phyloP scores from a whole-genome alignment of 139 green algal genomes.

The Coccomyxa sp. region DNA sequence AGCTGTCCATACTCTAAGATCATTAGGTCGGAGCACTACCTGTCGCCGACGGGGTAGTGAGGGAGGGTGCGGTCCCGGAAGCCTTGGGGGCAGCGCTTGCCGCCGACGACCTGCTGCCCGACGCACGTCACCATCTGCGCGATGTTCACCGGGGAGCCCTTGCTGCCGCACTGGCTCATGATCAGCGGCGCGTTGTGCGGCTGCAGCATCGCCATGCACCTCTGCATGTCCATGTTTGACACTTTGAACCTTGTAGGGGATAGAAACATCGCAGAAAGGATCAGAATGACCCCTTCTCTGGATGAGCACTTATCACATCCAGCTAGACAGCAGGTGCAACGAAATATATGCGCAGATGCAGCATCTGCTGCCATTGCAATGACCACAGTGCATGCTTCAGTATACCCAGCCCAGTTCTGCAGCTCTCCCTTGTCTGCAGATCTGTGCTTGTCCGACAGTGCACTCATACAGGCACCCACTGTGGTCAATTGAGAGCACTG shows the following conservation, averaged over 20 bases:
- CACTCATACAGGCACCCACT: background rate
- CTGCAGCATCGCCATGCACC: constrained; percentile 88
- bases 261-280: too few relatives aligned
- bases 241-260: background rate
- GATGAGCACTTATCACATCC: background rate
- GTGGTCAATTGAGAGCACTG: background rate
- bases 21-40: too few relatives aligned
- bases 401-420: too few relatives aligned
- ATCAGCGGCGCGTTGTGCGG: constrained; percentile 89
- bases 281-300: background rate
- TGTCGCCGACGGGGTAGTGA: constrained; percentile 77
- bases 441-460: too few relatives aligned
- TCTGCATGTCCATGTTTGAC: constrained; percentile 19
- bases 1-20: too few relatives aligned
- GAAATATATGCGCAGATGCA: too few relatives aligned
- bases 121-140: constrained; percentile 98
- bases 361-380: background rate
- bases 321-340: background rate
- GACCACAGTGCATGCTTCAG: background rate
- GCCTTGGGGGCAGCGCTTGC: constrained; percentile 86
- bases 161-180: constrained; percentile 95
- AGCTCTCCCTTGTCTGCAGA: too few relatives aligned
- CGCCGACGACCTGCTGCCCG: constrained; percentile 92
- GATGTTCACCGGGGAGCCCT: constrained; percentile 98
- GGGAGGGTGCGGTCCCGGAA: constrained; percentile 89